These are phyloP conservation scores for Lactifluus subvellereus DNA, from an alignment of 768 basidiomycete genomes.

Conservation along the genomic window DNA sequence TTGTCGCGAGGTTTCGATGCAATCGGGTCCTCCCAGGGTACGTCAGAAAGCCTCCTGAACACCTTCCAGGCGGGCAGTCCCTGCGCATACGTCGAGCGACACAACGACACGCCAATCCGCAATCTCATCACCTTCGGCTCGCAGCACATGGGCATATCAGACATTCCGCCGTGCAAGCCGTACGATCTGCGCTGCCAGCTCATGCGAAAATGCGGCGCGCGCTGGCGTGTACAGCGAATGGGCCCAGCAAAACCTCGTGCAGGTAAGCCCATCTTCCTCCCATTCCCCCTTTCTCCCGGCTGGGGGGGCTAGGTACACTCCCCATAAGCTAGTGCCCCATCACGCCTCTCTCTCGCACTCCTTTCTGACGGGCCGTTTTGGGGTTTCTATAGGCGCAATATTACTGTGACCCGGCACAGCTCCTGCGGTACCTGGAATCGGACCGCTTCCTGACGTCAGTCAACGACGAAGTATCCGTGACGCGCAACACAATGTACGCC, in stretches of 20 bases:
- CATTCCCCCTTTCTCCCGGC: not conserved
- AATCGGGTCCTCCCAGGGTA: slow-evolving; percentile 82
- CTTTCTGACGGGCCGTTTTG: not conserved
- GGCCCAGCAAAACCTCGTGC: slow-evolving; percentile 71
- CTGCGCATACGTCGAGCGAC: slow-evolving; percentile 75
- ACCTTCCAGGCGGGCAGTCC: slow-evolving; percentile 65
- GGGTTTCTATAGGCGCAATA: slow-evolving; percentile 64
- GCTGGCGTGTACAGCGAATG: slow-evolving; percentile 65
- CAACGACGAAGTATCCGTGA: slow-evolving; percentile 62
- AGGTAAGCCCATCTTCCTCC: slow-evolving; percentile 34
- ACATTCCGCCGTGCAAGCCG: slow-evolving; percentile 58
- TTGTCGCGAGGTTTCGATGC: slow-evolving; percentile 73
- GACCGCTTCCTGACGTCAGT: slow-evolving; percentile 68
- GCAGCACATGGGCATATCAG: slow-evolving; percentile 82
- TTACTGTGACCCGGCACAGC: slow-evolving; percentile 64
- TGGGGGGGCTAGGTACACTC: too few relatives aligned
- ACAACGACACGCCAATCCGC: slow-evolving; percentile 50
- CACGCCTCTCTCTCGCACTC: not conserved
- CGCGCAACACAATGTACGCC: slow-evolving; percentile 54
- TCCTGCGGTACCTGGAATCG: slow-evolving; percentile 50
- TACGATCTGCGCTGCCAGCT: slow-evolving; percentile 66
- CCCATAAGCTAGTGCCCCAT: not conserved
- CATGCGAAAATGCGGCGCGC: slow-evolving; percentile 54
- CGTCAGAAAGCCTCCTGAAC: not conserved
- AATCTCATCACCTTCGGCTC: slow-evolving; percentile 86